A percentile compares a stretch with the other conserved stretches of the same genome.
Evolutionary conservation across 1,284 basidiomycete species (phyloP).

Genomic region (Tilletia walkeri): DNA sequence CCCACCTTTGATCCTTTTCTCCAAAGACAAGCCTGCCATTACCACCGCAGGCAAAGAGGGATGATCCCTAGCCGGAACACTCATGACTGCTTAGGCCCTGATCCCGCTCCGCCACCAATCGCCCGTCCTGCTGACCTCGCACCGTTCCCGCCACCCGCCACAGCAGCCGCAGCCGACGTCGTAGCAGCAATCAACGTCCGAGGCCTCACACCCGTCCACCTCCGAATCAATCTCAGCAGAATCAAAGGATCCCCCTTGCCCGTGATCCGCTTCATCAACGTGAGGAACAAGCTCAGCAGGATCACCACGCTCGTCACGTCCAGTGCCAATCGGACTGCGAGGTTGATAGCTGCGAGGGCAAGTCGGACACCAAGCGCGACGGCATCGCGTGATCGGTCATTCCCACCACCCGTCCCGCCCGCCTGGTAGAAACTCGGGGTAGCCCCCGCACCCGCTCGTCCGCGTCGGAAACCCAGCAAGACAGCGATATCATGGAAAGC

Average conservation of each 20-base stretch:
- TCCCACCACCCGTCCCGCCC: conserved; percentile 5
- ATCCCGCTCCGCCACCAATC: not conserved
- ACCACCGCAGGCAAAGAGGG: too few species aligned
- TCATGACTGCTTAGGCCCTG: too few species aligned
- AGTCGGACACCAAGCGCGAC: conserved; percentile 32
- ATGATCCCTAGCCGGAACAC: too few species aligned
- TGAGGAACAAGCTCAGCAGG: conserved; percentile 37
- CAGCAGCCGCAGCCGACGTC: conserved; percentile 17
- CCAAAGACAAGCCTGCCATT: too few species aligned
- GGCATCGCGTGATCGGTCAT: conserved; percentile 24
- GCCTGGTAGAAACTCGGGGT: conserved; percentile 23
- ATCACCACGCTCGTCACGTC: conserved; percentile 44
- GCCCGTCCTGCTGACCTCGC: not conserved
- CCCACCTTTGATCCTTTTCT: too few species aligned
- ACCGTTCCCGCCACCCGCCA: not conserved
- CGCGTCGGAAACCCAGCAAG: conserved; percentile 28
- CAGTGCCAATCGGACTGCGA: conserved; percentile 40
- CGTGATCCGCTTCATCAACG: conserved; percentile 36
- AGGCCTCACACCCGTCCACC: conserved; percentile 18
- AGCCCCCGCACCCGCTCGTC: conserved; percentile 14
- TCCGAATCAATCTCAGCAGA: conserved; percentile 27
- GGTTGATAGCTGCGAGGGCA: conserved; percentile 36
- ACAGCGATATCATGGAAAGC: conserved; percentile 34
- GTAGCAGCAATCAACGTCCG: conserved; percentile 14
- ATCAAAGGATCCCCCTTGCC: conserved; percentile 48